Percentiles rank a stretch among this genome's conserved stretches.
Conservation (phyloP, 176 grass and related monocot species). For the Olyra latifolia region DNA sequence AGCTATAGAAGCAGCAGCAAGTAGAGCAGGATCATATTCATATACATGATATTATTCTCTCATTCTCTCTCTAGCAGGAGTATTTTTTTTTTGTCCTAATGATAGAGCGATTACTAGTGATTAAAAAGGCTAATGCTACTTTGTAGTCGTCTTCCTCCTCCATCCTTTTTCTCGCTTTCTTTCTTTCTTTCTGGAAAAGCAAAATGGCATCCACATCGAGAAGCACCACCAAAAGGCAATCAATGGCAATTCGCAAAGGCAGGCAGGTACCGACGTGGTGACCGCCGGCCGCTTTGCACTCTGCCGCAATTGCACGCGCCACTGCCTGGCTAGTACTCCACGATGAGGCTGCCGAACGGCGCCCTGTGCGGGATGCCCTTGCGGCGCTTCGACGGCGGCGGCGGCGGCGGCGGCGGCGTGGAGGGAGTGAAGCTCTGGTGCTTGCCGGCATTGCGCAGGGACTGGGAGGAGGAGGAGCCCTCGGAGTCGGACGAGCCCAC, state of each 20-base stretch:
- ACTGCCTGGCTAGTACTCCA: constrained; percentile 51
- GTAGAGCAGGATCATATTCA: constrained; percentile 22
- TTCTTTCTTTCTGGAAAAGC: constrained; percentile 41
- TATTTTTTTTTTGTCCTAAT: constrained; percentile 35
- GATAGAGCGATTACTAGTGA: constrained; percentile 17
- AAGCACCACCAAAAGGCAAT: constrained; percentile 47
- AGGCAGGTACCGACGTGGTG: constrained; percentile 42
- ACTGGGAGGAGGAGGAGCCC: constrained; percentile 20
- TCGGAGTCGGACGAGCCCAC: constrained; percentile 35
- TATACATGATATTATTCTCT: constrained; percentile 37
- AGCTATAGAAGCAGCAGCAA: neutral
- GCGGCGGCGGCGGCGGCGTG: constrained; percentile 62
- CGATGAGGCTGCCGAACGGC: constrained; percentile 76
- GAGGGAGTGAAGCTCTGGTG: constrained; percentile 66
- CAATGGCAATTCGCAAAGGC: constrained; percentile 27
- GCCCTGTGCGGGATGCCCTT: constrained; percentile 87
- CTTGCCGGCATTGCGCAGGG: constrained; percentile 43
- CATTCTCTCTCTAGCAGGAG: constrained; percentile 4
- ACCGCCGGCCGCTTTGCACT: constrained; percentile 34
- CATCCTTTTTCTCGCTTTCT: neutral
- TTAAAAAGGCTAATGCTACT: neutral
- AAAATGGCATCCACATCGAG: constrained; percentile 65
- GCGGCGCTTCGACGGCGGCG: constrained; percentile 61
- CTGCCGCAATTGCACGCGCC: neutral
- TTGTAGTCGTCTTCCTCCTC: neutral